These are phyloP conservation scores for Fusarium paranaense DNA, from an alignment of 2,329 filamentous ascomycete genomes.

Conservation along the genomic window DNA sequence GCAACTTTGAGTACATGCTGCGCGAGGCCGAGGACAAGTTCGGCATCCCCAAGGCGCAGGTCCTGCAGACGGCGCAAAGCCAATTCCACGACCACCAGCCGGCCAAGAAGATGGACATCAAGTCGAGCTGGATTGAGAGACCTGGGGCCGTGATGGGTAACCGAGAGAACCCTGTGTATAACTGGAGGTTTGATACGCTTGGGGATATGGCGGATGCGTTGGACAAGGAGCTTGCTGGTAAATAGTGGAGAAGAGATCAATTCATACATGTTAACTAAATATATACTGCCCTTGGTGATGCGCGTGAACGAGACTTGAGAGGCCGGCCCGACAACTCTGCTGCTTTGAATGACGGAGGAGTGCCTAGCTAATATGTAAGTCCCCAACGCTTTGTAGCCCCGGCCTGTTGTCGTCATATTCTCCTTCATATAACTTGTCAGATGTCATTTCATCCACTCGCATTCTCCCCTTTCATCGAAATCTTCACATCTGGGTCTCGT, in stretches of 20 bases:
- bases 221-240: conserved; percentile 31
- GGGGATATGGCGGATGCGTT: conserved; percentile 67
- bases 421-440: background rate
- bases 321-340: background rate
- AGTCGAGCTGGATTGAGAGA: conserved; percentile 71
- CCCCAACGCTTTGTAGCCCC: too few relatives aligned
- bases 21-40: conserved; percentile 64
- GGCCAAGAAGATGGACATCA: conserved; percentile 68
- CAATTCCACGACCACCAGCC: conserved; percentile 78
- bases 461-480: background rate
- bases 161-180: conserved; percentile 58
- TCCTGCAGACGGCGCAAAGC: conserved; percentile 77
- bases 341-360: too few relatives aligned
- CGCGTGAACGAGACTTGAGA: background rate
- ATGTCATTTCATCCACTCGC: too few relatives aligned
- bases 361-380: too few relatives aligned
- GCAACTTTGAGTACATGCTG: conserved; percentile 76
- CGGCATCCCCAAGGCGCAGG: conserved; percentile 63
- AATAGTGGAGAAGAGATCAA: background rate
- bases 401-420: too few relatives aligned
- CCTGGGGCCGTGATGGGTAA: conserved; percentile 53
- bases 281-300: background rate
- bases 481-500: background rate
- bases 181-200: conserved; percentile 70
- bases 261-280: background rate